A percentile compares a stretch with the other conserved stretches of the same genome.
Conservation (phyloP, 768 basidiomycete genomes). For the Cystobasidium tubakii region DNA sequence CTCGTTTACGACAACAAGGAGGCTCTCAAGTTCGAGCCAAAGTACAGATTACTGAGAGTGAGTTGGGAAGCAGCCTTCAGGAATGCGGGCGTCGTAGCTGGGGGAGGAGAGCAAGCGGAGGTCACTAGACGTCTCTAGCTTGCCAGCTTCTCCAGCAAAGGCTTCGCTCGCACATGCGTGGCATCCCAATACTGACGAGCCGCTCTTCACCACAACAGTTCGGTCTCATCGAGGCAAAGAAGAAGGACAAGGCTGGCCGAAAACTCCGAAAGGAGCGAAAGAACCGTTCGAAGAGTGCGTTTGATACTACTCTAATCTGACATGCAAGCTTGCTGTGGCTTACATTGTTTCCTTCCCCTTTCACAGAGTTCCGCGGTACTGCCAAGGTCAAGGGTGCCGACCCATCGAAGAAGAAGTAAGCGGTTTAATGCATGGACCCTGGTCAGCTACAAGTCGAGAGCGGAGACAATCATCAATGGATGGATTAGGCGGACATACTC, state of each 20-base stretch:
- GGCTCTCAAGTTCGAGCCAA: slow-evolving; percentile 92
- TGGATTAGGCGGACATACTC: background rate
- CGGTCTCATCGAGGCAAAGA: slow-evolving; percentile 54
- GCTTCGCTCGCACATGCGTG: too few relatives aligned
- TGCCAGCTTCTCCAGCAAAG: background rate
- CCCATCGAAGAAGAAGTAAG: slow-evolving; percentile 65
- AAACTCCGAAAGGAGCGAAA: slow-evolving; percentile 99
- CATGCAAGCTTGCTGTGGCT: too few relatives aligned
- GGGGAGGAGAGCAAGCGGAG: too few relatives aligned
- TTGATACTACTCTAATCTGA: too few relatives aligned
- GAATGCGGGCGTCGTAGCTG: too few relatives aligned
- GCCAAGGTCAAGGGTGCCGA: slow-evolving; percentile 69
- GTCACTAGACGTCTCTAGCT: too few relatives aligned
- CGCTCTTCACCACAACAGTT: slow-evolving; percentile 43
- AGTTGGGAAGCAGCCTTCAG: slow-evolving; percentile 54
- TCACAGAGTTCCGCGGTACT: slow-evolving; percentile 75
- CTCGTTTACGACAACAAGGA: slow-evolving; percentile 95
- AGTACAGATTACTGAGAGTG: slow-evolving; percentile 87
- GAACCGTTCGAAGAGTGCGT: slow-evolving; percentile 90
- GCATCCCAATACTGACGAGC: background rate
- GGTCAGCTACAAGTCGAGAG: background rate
- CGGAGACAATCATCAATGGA: background rate
- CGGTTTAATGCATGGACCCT: background rate
- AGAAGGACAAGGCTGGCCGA: slow-evolving; percentile 84
- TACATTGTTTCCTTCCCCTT: slow-evolving; percentile 34